phyloP scores from a whole-genome alignment of 2,329 filamentous ascomycete species.

The Trichoderma gracile region DNA sequence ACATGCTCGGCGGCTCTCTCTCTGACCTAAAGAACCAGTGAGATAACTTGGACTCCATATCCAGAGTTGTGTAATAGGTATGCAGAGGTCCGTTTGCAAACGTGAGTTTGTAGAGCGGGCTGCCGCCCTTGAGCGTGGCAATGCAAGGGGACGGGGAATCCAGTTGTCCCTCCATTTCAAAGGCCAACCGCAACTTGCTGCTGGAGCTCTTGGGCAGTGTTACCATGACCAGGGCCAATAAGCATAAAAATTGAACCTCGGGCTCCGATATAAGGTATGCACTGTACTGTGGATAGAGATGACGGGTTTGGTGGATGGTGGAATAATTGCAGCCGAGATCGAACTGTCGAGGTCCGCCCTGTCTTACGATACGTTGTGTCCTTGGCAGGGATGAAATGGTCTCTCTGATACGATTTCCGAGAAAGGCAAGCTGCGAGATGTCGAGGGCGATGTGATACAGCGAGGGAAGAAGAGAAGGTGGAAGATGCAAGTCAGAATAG shows the following conservation, averaged over 20 bases:
- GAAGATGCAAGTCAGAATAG: neutral
- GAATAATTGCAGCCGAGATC: neutral
- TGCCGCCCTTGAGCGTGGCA: constrained; percentile 14
- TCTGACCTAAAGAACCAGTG: neutral
- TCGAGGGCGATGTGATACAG: neutral
- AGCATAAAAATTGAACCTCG: constrained; percentile 16
- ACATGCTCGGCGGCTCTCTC: neutral
- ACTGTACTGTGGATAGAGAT: neutral
- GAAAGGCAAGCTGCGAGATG: neutral
- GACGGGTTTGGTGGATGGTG: neutral
- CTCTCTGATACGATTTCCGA: neutral
- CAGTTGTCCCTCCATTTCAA: neutral
- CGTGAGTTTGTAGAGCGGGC: neutral
- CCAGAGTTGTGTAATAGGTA: no score
- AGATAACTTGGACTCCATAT: neutral
- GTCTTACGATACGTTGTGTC: neutral
- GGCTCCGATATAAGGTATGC: neutral
- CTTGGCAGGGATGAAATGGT: constrained; percentile 1
- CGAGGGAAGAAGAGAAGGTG: neutral
- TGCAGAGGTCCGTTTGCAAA: no score
- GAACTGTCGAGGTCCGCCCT: neutral
- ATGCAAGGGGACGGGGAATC: constrained; percentile 8
- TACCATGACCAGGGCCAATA: neutral
- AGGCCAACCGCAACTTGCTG: neutral
- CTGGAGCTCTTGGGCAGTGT: neutral